Percentiles rank a stretch among this genome's conserved stretches.
These are phyloP conservation scores for Thinopyrum obtusiflorum DNA, from an alignment of 202 grass and related monocot genomes.

Conservation along the genomic window DNA sequence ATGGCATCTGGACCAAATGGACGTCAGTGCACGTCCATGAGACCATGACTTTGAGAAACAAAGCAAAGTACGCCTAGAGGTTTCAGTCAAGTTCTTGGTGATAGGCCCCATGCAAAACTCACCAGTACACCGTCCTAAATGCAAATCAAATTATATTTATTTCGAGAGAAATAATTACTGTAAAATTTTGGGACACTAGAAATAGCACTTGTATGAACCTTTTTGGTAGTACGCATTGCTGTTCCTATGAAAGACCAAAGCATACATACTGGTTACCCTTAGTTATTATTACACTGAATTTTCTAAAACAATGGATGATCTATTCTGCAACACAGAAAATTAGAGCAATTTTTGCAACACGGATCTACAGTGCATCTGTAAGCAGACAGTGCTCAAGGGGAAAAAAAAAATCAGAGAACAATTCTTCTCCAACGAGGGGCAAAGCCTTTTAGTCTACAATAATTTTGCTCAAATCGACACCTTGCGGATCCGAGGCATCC, in stretches of 20 bases:
- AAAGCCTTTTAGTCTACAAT: constrained; percentile 36
- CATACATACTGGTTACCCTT: not conserved
- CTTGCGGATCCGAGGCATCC: constrained; percentile 51
- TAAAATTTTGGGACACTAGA: not conserved
- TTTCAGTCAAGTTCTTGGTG: not conserved
- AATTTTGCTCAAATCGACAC: constrained; percentile 57
- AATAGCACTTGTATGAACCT: not conserved
- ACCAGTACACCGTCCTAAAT: not conserved
- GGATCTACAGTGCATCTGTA: not conserved
- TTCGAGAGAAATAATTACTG: not conserved
- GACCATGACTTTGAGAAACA: not conserved
- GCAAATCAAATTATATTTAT: not conserved
- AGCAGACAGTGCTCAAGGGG: not conserved
- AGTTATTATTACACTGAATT: not conserved
- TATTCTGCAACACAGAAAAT: not conserved
- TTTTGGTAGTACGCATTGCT: not conserved
- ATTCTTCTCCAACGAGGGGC: not conserved
- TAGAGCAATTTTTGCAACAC: not conserved
- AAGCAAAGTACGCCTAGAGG: not conserved
- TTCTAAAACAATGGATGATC: not conserved
- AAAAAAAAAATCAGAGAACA: not conserved
- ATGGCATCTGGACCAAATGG: not conserved
- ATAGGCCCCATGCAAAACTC: not conserved
- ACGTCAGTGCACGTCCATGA: not conserved
- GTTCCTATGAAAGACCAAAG: not conserved